These are phyloP conservation scores for Nelumbo lutea DNA, from an alignment of 164 flowering plant genomes.

Conservation along the genomic window DNA sequence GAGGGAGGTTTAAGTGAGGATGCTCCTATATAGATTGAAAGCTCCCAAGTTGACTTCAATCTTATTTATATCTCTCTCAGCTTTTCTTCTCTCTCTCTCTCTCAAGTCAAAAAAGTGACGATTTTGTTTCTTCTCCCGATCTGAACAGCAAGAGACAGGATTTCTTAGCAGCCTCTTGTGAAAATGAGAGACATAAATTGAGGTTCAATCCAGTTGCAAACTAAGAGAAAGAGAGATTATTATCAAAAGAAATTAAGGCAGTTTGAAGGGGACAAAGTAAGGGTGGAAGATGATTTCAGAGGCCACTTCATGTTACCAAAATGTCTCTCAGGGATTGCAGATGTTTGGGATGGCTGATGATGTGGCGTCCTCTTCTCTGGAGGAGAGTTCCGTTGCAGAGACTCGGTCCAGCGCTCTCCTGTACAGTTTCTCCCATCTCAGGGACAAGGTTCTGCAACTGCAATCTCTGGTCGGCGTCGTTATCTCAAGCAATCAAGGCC, in stretches of 20 bases:
- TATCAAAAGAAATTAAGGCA: not conserved
- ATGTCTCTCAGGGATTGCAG: slow-evolving; percentile 19
- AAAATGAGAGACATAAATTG: not conserved
- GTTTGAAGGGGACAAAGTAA: not conserved
- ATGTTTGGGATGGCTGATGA: slow-evolving; percentile 21
- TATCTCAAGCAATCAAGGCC: slow-evolving; percentile 21
- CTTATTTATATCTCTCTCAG: not conserved
- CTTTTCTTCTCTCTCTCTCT: not conserved
- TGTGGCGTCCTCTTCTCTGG: slow-evolving; percentile 12
- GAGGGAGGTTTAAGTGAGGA: slow-evolving; percentile 23
- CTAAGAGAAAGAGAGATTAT: not conserved
- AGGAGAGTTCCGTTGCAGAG: slow-evolving; percentile 2
- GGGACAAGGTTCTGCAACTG: slow-evolving; percentile 51
- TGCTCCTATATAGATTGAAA: not conserved
- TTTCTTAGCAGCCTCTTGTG: not conserved
- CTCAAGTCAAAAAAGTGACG: not conserved
- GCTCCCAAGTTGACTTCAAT: slow-evolving; percentile 19
- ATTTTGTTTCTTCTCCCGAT: not conserved
- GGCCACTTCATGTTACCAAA: slow-evolving; percentile 23
- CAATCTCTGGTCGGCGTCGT: slow-evolving; percentile 39
- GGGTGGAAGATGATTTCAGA: slow-evolving; percentile 24
- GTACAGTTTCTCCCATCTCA: slow-evolving; percentile 47
- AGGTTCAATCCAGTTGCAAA: not conserved
- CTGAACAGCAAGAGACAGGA: not conserved
- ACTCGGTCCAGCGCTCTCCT: slow-evolving; percentile 33